A percentile compares a stretch with the other conserved stretches of the same genome.
phyloP scores from a whole-genome alignment of 768 basidiomycete genomes.

The Panus rudis region DNA sequence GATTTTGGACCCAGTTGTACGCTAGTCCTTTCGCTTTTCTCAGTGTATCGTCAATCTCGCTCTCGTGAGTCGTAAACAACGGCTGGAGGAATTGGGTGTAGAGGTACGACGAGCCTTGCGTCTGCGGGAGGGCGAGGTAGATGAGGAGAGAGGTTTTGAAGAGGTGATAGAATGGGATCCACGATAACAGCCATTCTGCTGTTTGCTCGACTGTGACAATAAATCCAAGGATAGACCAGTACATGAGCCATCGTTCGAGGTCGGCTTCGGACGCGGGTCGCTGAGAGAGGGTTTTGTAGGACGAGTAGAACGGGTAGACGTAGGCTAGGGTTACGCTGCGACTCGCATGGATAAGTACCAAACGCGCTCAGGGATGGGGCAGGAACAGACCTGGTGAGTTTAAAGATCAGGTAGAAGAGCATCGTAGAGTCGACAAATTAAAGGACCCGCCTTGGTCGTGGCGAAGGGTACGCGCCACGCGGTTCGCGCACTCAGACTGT shows the following conservation, averaged over 20 bases:
- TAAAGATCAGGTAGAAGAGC: conserved; percentile 37
- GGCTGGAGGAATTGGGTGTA: conserved; percentile 77
- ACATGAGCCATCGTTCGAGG: conserved; percentile 94
- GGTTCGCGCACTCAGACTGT: too few species aligned
- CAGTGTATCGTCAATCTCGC: conserved; percentile 77
- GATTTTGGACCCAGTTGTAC: conserved; percentile 60
- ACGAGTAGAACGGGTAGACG: conserved; percentile 90
- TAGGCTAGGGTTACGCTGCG: conserved; percentile 67
- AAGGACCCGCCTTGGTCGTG: too few species aligned
- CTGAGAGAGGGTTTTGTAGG: conserved; percentile 89
- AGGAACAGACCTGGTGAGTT: conserved; percentile 33
- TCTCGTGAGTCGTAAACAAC: conserved; percentile 75
- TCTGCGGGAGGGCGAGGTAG: conserved; percentile 87
- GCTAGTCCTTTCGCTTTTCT: conserved; percentile 52
- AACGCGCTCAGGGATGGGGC: too few species aligned
- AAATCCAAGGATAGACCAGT: conserved; percentile 87
- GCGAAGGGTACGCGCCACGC: too few species aligned
- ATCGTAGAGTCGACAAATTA: too few species aligned
- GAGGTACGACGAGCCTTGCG: conserved; percentile 79
- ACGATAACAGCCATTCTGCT: conserved; percentile 82
- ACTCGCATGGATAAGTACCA: not conserved
- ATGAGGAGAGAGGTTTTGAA: conserved; percentile 81
- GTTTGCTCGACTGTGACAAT: conserved; percentile 78
- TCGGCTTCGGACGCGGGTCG: conserved; percentile 81
- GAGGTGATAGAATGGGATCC: conserved; percentile 87